Conservation (phyloP, 768 basidiomycete genomes). For the Dentipellis sp. region DNA sequence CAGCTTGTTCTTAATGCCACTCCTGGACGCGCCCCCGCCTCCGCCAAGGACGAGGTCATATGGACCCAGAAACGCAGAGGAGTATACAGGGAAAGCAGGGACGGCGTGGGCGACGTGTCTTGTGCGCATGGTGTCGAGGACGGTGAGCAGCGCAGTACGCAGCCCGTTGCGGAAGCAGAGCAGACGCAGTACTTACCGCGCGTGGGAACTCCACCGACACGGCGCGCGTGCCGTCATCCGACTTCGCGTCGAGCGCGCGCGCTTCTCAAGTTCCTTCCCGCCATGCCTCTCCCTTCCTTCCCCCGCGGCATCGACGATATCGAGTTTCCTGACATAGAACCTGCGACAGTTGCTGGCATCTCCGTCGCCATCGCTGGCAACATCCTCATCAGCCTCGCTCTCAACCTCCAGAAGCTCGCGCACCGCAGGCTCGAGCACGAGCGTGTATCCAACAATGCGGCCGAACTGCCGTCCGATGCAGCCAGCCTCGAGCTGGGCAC, state of each 20-base stretch:
- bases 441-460: background rate
- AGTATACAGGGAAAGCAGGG: slow-evolving; percentile 82
- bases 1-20: slow-evolving; percentile 91
- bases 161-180: background rate
- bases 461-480: slow-evolving; percentile 8
- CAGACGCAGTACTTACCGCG: background rate
- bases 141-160: background rate
- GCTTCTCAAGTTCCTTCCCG: background rate
- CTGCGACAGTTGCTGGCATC: slow-evolving; percentile 65
- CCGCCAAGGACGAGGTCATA: slow-evolving; percentile 75
- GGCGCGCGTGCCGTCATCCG: background rate
- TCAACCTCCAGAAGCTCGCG: slow-evolving; percentile 90
- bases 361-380: slow-evolving; percentile 78
- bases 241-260: background rate
- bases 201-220: background rate
- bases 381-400: slow-evolving; percentile 78
- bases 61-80: slow-evolving; percentile 70
- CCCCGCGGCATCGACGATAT: slow-evolving; percentile 17
- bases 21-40: slow-evolving; percentile 79
- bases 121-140: slow-evolving; percentile 53
- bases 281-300: background rate
- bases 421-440: slow-evolving; percentile 57
- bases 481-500: slow-evolving; percentile 1
- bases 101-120: slow-evolving; percentile 72
- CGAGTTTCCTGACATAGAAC: slow-evolving; percentile 45